Evolutionary conservation across 768 basidiomycete species (phyloP), one percentile per base, ranked within the genome.

Genomic region (Hypholoma sublateritium): DNA sequence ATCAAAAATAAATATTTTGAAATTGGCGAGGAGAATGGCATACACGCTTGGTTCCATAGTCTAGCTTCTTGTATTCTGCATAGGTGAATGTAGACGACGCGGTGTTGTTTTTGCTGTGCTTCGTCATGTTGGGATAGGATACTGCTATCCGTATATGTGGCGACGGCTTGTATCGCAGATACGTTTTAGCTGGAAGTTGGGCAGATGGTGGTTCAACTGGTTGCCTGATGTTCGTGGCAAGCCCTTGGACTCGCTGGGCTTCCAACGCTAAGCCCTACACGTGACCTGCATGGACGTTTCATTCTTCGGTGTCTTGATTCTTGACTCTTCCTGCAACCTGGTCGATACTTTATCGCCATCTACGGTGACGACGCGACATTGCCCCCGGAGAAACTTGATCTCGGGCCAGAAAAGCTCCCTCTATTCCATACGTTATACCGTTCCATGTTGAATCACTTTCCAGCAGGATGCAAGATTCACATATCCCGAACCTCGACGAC

Each of bases 31-130:
- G 22, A 28, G 36, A 32, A 5, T 5, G 12, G 37, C 81, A 56
- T 67, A 89, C 88, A 56, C 80, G 80, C 73, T 86, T 91, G 1
- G 90, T 91, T 7, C 93, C 93, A 76, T 94, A 93, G 65, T 88
- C 85, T 17, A 91, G 78, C 69, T 85, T 91, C 68, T 90, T 89
- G 72, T 91, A 88, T 68, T 95, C 93, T 5, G 91, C 92, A 64
- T 94, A 93, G 28, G 90, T 92, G 72, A 93, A 93, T 53, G 92
- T 89, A 0, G 90, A 92, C 7, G 90, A 92, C 4, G 91, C 91
- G 4, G 91, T 93, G 64, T 92, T 92, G 69, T 93, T 93, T 73
- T 91, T 93, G 80, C 87, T 89, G 67, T 93, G 91, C 72, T 92
- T 93, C 53, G 91, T 91, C 91, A 92, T 92, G 46, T 36, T 59